phyloP scores from a whole-genome alignment of 345 rosid genomes.

The Schrenkiella parvula region DNA sequence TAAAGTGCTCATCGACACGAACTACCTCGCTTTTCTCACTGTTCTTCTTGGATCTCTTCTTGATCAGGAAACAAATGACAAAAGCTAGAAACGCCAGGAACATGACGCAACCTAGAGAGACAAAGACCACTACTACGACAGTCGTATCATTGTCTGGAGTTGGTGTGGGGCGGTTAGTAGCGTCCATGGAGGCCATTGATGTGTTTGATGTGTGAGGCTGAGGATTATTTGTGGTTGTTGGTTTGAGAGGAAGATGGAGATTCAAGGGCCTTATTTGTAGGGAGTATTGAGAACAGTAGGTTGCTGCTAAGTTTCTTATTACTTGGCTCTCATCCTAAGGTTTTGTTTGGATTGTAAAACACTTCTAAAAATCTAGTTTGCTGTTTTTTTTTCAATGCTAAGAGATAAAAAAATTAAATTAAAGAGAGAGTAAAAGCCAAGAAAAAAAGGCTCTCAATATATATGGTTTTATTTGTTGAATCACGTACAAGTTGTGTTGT shows the following conservation, averaged over 20 bases:
- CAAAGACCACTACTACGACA: slow-evolving; percentile 48
- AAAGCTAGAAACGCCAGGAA: slow-evolving; percentile 46
- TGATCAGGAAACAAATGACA: slow-evolving; percentile 40
- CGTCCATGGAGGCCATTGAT: slow-evolving; percentile 41
- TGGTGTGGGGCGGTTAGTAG: slow-evolving; percentile 33
- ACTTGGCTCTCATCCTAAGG: slow-evolving; percentile 55
- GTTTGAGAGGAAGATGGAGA: slow-evolving; percentile 23
- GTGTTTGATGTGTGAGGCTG: slow-evolving; percentile 18
- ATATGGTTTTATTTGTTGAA: neutral
- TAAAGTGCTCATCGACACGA: slow-evolving; percentile 51
- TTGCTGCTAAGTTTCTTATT: slow-evolving; percentile 36
- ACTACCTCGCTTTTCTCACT: slow-evolving; percentile 30
- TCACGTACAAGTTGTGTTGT: too few species aligned
- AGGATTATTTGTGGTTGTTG: neutral
- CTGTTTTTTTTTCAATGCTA: slow-evolving; percentile 10
- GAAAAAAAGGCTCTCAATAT: neutral
- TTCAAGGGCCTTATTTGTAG: slow-evolving; percentile 44
- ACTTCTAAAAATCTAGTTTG: slow-evolving; percentile 34
- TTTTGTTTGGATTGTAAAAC: slow-evolving; percentile 66
- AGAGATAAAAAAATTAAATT: neutral
- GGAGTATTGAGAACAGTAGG: slow-evolving; percentile 17
- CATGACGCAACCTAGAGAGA: slow-evolving; percentile 54
- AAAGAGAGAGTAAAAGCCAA: slow-evolving; percentile 18
- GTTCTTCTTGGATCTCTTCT: slow-evolving; percentile 47
- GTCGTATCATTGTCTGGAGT: slow-evolving; percentile 47